These are phyloP conservation scores for Emydomyces testavorans DNA, from an alignment of 2,329 filamentous ascomycete genomes.

Conservation along the genomic window DNA sequence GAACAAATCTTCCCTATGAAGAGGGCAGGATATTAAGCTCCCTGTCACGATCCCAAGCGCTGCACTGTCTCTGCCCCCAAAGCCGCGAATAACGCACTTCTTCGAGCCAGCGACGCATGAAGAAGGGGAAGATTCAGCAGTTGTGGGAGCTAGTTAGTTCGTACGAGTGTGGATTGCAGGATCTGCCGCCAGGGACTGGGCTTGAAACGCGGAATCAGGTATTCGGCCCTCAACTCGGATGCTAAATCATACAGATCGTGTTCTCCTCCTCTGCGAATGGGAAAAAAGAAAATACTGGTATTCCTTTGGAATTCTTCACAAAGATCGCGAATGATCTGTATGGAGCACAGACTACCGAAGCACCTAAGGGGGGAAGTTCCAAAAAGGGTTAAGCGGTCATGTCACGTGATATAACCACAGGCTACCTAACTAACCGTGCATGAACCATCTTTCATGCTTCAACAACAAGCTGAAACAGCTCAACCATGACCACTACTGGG, in stretches of 20 bases:
- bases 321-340: not conserved
- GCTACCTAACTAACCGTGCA: not conserved
- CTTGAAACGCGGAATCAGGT: not conserved
- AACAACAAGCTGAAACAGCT: constrained; percentile 2
- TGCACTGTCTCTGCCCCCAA: constrained; percentile 7
- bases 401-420: constrained; percentile 1
- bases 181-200: not conserved
- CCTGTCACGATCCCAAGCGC: not conserved
- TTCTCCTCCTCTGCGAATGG: not conserved
- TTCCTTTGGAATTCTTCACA: not conserved
- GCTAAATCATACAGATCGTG: too few relatives aligned
- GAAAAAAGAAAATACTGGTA: not conserved
- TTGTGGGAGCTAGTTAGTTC: not conserved
- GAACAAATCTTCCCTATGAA: not conserved
- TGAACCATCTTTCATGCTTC: too few relatives aligned
- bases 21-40: not conserved
- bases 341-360: not conserved
- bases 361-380: constrained; percentile 8
- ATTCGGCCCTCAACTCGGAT: not conserved
- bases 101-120: constrained; percentile 13
- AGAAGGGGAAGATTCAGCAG: not conserved
- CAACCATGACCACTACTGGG: not conserved
- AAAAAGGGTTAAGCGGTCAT: constrained; percentile 5
- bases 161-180: not conserved
- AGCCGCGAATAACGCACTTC: constrained; percentile 1